These are phyloP conservation scores for Kentomonas sorsogonicus DNA, from an alignment of 208 protist genomes.

Conservation along the genomic window DNA sequence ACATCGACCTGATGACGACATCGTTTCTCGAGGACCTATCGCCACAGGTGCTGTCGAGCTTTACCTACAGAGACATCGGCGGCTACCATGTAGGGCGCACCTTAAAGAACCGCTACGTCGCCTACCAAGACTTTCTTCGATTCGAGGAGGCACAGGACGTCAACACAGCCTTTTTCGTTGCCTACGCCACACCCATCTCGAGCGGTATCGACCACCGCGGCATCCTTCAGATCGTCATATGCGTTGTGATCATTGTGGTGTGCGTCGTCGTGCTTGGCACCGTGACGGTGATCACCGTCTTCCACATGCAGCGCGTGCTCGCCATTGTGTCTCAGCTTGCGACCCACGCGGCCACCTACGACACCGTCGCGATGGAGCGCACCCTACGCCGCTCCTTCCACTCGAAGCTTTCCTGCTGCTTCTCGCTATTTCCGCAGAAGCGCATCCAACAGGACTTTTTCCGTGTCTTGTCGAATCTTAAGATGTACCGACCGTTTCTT, in stretches of 20 bases:
- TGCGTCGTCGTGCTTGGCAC: slow-evolving; percentile 43
- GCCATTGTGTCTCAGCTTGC: slow-evolving; percentile 47
- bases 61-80: too few relatives aligned
- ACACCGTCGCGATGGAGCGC: slow-evolving; percentile 35
- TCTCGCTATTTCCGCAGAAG: slow-evolving; percentile 13
- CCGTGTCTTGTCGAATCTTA: slow-evolving; percentile 44
- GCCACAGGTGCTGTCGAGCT: too few relatives aligned
- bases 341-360: slow-evolving; percentile 45
- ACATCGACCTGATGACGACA: too few relatives aligned
- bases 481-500: slow-evolving; percentile 47
- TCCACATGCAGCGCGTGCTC: slow-evolving; percentile 38
- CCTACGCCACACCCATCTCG: slow-evolving; percentile 39
- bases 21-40: too few relatives aligned
- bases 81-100: too few relatives aligned
- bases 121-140: slow-evolving; percentile 39
- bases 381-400: not conserved
- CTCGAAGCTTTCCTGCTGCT: too few relatives aligned
- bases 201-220: slow-evolving; percentile 20
- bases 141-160: slow-evolving; percentile 13
- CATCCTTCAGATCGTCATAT: slow-evolving; percentile 43
- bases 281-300: slow-evolving; percentile 29
- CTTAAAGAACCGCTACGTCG: slow-evolving; percentile 21
- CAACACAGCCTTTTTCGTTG: slow-evolving; percentile 39
- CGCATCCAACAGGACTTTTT: slow-evolving; percentile 45
- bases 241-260: slow-evolving; percentile 41